Conservation (phyloP, 257 asterid genomes). For the Salvia splendens region DNA sequence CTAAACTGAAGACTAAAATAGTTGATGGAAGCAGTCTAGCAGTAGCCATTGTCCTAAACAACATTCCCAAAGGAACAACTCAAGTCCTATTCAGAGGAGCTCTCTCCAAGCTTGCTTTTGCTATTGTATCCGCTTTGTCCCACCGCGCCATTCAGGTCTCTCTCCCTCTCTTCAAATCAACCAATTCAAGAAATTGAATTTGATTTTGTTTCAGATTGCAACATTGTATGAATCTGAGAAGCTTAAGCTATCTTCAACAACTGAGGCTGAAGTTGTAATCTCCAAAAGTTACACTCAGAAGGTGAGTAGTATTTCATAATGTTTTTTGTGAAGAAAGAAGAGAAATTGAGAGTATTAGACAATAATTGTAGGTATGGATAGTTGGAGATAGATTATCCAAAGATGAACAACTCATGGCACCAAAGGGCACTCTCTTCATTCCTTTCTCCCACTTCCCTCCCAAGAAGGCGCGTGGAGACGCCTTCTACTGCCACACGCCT, state of each 20-base stretch:
- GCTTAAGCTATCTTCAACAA: conserved; percentile 39
- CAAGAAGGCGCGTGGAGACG: conserved; percentile 52
- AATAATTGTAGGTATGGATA: conserved; percentile 58
- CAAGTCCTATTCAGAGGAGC: conserved; percentile 59
- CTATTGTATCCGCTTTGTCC: conserved; percentile 55
- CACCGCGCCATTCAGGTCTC: conserved; percentile 58
- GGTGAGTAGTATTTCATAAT: conserved; percentile 27
- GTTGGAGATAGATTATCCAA: conserved; percentile 68
- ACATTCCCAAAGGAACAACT: conserved; percentile 66
- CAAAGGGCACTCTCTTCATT: conserved; percentile 63
- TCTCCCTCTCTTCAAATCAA: neutral
- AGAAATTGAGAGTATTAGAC: too few species aligned
- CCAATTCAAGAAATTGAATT: neutral
- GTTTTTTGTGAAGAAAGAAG: too few species aligned
- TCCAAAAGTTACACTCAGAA: conserved; percentile 40
- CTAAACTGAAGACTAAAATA: conserved; percentile 47
- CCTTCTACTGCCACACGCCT: conserved; percentile 60
- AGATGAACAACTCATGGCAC: conserved; percentile 64
- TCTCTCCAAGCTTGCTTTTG: conserved; percentile 55
- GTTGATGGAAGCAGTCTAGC: conserved; percentile 84
- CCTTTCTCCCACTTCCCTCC: conserved; percentile 74
- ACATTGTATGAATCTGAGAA: conserved; percentile 43
- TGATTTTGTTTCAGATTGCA: conserved; percentile 43
- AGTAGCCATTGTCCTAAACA: conserved; percentile 66
- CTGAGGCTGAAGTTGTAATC: conserved; percentile 28